These are phyloP conservation scores for Articulospora tetracladia DNA, from an alignment of 495 filamentous ascomycete genomes.

Conservation along the genomic window DNA sequence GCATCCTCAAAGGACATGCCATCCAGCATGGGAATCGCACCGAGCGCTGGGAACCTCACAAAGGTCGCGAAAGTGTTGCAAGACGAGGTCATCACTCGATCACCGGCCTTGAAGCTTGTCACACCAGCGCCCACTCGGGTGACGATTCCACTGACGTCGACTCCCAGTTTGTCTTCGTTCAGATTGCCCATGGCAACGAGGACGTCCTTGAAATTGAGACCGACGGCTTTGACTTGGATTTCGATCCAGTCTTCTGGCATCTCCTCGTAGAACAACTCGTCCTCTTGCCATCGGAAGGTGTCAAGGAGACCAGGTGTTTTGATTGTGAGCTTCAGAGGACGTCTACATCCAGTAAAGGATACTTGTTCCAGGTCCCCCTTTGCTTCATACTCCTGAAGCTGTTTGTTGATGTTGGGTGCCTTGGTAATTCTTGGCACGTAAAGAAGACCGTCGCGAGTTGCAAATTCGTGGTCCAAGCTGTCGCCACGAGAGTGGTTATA, in stretches of 20 bases:
- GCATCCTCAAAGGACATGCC: conserved; percentile 47
- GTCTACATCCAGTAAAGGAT: no score
- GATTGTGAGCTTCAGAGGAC: conserved; percentile 20
- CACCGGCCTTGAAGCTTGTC: conserved; percentile 40
- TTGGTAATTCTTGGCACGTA: neutral
- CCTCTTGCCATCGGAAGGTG: conserved; percentile 27
- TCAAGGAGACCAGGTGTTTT: conserved; percentile 23
- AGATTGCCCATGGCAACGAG: conserved; percentile 50
- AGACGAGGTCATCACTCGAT: conserved; percentile 36
- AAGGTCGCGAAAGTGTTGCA: neutral
- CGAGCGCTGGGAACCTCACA: conserved; percentile 44
- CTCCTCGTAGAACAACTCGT: neutral
- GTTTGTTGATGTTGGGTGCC: neutral
- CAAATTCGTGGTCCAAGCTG: neutral
- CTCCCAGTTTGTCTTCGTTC: conserved; percentile 36
- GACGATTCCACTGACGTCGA: conserved; percentile 51
- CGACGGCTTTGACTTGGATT: conserved; percentile 35
- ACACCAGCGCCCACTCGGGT: conserved; percentile 45
- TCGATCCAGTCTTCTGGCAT: conserved; percentile 34
- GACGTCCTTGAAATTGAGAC: conserved; percentile 42
- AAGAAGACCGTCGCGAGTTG: neutral
- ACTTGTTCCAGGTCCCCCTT: no score
- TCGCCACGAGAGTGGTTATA: no score
- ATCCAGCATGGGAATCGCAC: conserved; percentile 33
- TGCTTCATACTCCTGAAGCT: no score